Base-by-base conservation (phyloP, 2,329 filamentous ascomycete species). In the Ceratocystiopsis minuta region DNA sequence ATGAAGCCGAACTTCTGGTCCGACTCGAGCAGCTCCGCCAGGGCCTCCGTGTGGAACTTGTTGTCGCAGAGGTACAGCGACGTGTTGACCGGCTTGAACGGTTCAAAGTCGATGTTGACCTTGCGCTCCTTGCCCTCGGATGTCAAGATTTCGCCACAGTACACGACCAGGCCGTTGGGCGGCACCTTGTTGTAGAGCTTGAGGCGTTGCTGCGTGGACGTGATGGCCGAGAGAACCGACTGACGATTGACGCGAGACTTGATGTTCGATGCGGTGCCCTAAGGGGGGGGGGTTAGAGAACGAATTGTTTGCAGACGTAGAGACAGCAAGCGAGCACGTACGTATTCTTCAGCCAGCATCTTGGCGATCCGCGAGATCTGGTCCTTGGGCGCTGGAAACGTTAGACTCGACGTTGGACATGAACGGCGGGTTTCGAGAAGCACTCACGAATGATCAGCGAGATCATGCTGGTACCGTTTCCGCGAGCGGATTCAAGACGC, bases 281-380 rank as follows among this genome's bases (percentile, higher is more conserved):
- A n/a, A n/a, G n/a, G n/a, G n/a, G 51, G 16, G 16, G 36, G 38
- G 39, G 45, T 37, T 28, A 28, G 24, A n/a, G n/a, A n/a, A n/a
- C n/a, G n/a, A n/a, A n/a, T n/a, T 38, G 50, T 58, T 53, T 57
- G 53, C 20, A 6, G 32, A 35, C 18, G 33, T 46, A 39, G 38
- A 38, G 20, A 45, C 18, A 38, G 14, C 17, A 28, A 38, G 39
- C 32, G 34, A 39, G 7, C 14, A 66, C 81, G 52, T 73, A 90
- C 84, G 60, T 90, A 94, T 83, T 94, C 87, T 95, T 98, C 90
- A 69, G 92, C 92, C 79, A 98, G 81, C 90, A 98, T 98, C 75
- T 96, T 96, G 46, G 90, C 84, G 43, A 84, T 81, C 57, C 87
- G 80, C 37, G 90, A 96, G 50, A 98, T 75, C 67, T 98, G 90